Evolutionary conservation across 257 asterid species (phyloP), one percentile per base, ranked within the genome.

Genomic region (Solanum etuberosum): DNA sequence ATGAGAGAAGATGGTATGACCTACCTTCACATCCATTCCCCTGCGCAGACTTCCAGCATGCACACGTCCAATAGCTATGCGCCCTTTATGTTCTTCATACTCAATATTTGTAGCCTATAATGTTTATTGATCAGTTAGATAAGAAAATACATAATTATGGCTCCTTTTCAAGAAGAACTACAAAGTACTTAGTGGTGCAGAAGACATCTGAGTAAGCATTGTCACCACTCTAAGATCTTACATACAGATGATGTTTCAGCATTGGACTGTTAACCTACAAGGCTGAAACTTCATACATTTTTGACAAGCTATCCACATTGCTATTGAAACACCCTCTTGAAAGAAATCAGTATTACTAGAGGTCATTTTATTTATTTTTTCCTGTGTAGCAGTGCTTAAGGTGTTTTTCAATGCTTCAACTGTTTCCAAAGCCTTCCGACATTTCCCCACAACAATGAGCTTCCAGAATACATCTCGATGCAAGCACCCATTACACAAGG

Each of bases 21-120:
- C 84, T 92, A 97, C 99, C 96, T 92, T 90, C 88, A 97, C 99
- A 90, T 97, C 98, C 98, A 96, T 91, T 92, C 99, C 99, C 91
- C 89, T 95, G 68, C 90, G 89, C 94, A 97, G 86, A 85, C 84
- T 88, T 83, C 99, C 99, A 63, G 99, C 99, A 91, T 97, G 97
- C 92, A 97, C 90, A 83, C 99, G 98, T 40, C 99, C 99, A 89
- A 97, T 92, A 86, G 99, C 99, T 87, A 97, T 97, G 82, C 99
- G 97, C 85, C 99, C 99, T 91, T 97, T 97, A 89, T 97, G 99
- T 72, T 94, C 99, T 46, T 97, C 99, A 88, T 96, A 97, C 71
- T 97, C 99, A 34, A 95, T 97, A 86, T 92, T 97, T 90, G 99
- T 97, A 81, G 98, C 98, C 99, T 97, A 31, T 32, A 92, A 23